Conservation (phyloP, 306 rosid species). For the Vigna mungo region DNA sequence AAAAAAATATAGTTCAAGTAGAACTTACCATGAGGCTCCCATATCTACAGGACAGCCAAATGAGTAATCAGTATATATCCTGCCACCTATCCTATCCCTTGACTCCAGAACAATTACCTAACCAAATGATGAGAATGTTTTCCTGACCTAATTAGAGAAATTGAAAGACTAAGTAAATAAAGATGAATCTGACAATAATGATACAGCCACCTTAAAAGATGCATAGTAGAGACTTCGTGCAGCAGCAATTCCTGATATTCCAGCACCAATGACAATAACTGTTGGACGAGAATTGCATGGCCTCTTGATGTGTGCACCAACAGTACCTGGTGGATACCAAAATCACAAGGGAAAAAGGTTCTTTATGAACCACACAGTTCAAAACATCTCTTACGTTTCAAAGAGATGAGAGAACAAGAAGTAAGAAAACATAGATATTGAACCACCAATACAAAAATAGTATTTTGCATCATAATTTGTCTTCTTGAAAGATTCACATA, state of each 20-base stretch:
- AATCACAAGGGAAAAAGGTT: slow-evolving; percentile 31
- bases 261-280: slow-evolving; percentile 84
- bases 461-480: not conserved
- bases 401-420: not conserved
- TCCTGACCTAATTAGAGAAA: not conserved
- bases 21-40: slow-evolving; percentile 88
- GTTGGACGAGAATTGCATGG: slow-evolving; percentile 56
- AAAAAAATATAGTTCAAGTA: not conserved
- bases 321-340: slow-evolving; percentile 47
- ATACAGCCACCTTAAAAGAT: slow-evolving; percentile 66
- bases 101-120: slow-evolving; percentile 82
- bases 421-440: not conserved
- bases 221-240: slow-evolving; percentile 81
- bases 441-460: not conserved
- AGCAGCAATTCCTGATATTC: slow-evolving; percentile 84
- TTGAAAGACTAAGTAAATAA: not conserved
- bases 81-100: slow-evolving; percentile 83
- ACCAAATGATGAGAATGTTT: slow-evolving; percentile 30
- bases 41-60: slow-evolving; percentile 88
- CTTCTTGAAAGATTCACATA: not conserved
- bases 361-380: not conserved
- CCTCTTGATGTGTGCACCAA: slow-evolving; percentile 49
- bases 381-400: not conserved
- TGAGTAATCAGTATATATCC: slow-evolving; percentile 80
- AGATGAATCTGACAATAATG: slow-evolving; percentile 3